phyloP scores from a whole-genome alignment of 2,329 filamentous ascomycete genomes.

The Fusarium sp. region DNA sequence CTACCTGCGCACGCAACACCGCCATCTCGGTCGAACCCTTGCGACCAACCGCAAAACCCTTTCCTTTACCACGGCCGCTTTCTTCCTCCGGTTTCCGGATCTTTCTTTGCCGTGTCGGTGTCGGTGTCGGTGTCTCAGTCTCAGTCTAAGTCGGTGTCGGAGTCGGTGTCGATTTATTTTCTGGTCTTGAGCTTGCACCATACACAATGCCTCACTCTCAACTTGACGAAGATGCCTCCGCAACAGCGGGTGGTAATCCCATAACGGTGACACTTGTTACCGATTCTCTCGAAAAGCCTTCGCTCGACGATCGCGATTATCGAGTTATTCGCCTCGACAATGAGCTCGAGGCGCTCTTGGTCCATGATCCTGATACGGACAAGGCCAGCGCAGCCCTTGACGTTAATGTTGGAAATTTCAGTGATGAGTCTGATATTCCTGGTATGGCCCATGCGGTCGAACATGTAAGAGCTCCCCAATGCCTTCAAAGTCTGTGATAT shows the following conservation, averaged over 20 bases:
- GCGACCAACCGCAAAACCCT: slow-evolving; percentile 29
- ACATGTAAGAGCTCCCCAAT: slow-evolving; percentile 68
- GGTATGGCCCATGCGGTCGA: slow-evolving; percentile 97
- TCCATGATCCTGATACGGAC: slow-evolving; percentile 95
- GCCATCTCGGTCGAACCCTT: slow-evolving; percentile 33
- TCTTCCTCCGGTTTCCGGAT: slow-evolving; percentile 23
- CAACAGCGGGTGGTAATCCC: slow-evolving; percentile 46
- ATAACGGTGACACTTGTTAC: slow-evolving; percentile 63
- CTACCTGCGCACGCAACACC: slow-evolving; percentile 28
- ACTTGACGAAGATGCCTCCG: slow-evolving; percentile 42
- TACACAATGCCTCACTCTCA: slow-evolving; percentile 52
- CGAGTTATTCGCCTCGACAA: slow-evolving; percentile 88
- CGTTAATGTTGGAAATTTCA: slow-evolving; percentile 96
- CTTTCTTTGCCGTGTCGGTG: slow-evolving; percentile 23
- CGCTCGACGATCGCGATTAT: slow-evolving; percentile 88
- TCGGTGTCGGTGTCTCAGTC: slow-evolving; percentile 29
- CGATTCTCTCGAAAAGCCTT: slow-evolving; percentile 83
- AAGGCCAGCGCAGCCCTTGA: slow-evolving; percentile 96
- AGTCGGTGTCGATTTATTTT: slow-evolving; percentile 14
- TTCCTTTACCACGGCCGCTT: slow-evolving; percentile 25
- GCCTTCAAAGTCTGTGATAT: slow-evolving; percentile 1
- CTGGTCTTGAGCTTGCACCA: slow-evolving; percentile 31
- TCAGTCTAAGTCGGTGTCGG: slow-evolving; percentile 4
- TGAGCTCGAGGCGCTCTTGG: slow-evolving; percentile 88
- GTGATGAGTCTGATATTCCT: slow-evolving; percentile 89